A percentile compares a stretch with the other conserved stretches of the same genome.
These are phyloP conservation scores for Debaryomyces coudertii DNA, from an alignment of 1,139 yeast species.

Conservation along the genomic window DNA sequence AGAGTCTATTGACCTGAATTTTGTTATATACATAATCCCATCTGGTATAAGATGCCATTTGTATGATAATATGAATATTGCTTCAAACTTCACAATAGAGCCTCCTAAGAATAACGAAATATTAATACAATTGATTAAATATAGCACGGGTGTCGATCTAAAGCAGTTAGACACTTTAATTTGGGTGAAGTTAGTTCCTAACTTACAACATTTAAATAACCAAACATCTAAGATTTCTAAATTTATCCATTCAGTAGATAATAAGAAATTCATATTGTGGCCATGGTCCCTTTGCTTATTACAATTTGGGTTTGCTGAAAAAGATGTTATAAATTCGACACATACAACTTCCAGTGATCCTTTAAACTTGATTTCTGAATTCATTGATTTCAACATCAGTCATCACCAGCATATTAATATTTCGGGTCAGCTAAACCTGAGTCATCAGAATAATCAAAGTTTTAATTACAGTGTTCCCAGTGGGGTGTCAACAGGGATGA, in stretches of 20 bases:
- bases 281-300: conserved; percentile 66
- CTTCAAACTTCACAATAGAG: conserved; percentile 44
- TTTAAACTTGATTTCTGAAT: conserved; percentile 36
- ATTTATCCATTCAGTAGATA: conserved; percentile 54
- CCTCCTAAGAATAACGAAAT: conserved; percentile 57
- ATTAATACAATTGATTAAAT: conserved; percentile 49
- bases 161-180: conserved; percentile 20
- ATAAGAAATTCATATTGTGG: conserved; percentile 67
- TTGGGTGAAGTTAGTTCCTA: conserved; percentile 73
- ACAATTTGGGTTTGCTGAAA: conserved; percentile 47
- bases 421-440: conserved; percentile 12
- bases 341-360: conserved; percentile 28
- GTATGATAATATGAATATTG: conserved; percentile 45
- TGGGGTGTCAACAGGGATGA: conserved; percentile 29
- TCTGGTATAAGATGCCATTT: conserved; percentile 74
- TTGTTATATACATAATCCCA: conserved; percentile 69
- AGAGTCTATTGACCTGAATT: conserved; percentile 25
- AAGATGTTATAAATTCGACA: conserved; percentile 25
- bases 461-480: conserved; percentile 32
- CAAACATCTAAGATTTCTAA: conserved; percentile 65
- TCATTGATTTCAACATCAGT: conserved; percentile 39
- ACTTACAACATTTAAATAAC: conserved; percentile 67
- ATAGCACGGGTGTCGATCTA: conserved; percentile 56
- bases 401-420: conserved; percentile 19
- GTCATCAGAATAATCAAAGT: conserved; percentile 15